These are phyloP conservation scores for Stephania japonica DNA, from an alignment of 164 flowering plant species.

Conservation along the genomic window DNA sequence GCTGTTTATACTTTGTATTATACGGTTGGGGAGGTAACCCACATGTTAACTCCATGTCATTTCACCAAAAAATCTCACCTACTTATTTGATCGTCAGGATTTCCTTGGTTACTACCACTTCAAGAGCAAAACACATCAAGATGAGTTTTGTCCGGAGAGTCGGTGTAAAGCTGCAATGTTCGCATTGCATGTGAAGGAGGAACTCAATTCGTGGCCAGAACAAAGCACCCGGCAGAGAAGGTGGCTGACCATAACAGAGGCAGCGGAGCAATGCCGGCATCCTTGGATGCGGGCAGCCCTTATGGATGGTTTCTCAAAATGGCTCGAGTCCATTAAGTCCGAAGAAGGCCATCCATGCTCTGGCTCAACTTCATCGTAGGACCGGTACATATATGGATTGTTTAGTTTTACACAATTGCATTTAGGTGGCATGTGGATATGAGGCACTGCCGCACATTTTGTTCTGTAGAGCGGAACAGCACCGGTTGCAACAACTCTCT, in stretches of 20 bases:
- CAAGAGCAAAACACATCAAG: constrained; percentile 67
- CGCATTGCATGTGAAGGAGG: constrained; percentile 59
- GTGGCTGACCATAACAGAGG: constrained; percentile 61
- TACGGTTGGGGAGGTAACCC: background rate
- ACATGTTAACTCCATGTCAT: no score
- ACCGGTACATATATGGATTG: background rate
- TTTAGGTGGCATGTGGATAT: background rate
- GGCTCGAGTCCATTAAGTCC: constrained; percentile 23
- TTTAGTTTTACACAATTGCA: background rate
- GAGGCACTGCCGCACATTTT: background rate
- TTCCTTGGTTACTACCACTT: constrained; percentile 47
- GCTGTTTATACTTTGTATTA: background rate
- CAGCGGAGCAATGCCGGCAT: constrained; percentile 44
- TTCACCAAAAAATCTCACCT: background rate
- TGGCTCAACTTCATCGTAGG: background rate
- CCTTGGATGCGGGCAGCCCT: constrained; percentile 68
- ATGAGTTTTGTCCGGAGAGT: constrained; percentile 60
- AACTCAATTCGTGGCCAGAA: constrained; percentile 62
- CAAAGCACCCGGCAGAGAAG: constrained; percentile 47
- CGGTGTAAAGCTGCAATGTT: constrained; percentile 65
- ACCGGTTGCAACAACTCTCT: background rate
- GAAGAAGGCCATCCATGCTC: constrained; percentile 2
- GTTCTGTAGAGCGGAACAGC: background rate
- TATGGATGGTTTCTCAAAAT: constrained; percentile 35
- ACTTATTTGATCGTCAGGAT: constrained; percentile 25